Base-by-base conservation (phyloP, 208 protist species). In the Perkinsela sp. region DNA sequence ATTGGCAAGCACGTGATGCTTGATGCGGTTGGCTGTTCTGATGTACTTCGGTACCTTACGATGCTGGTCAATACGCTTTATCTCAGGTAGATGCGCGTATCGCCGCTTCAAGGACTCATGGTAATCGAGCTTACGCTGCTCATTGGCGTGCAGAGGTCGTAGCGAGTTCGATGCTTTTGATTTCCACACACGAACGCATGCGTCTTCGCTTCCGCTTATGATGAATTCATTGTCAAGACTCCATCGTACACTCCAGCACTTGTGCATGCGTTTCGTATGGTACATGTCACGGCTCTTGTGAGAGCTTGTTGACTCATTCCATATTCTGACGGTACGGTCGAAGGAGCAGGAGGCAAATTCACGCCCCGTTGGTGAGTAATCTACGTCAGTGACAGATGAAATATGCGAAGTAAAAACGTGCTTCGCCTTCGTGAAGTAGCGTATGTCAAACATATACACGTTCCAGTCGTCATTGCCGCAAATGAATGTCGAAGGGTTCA, bases 181-280 rank as follows among this genome's bases (percentile, higher is more conserved):
- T 73, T 97, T 97, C 94, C 94, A 97, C 28, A 97, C 69, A 6
- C 95, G 84, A 69, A 98, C 77, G 69, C 96, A 94, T 28, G 91
- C 92, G 74, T 98, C 95, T 67, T 97, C 94, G 70, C 82, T 93
- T 32, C 93, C 94, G 67, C 81, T 93, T 69, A 96, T 83, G 69
- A 98, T 82, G 76, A 90, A 97, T 66, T 78, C 84, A 70, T 85
- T 87, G 73, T 97, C 94, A 0, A 80, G 80, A 28, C 85, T 91
- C 81, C 84, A 97, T 57, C 86, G 83, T 1, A 95, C 83, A 13
- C 83, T 78, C 40, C 82, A 95, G 67, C 95, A 86, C 57, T 80
- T 85, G n/a, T 96, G 89, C 95, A 98, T 98, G 66, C 95, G 91
- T 79, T 96, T 94, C 1, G 94, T 97, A 81, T 97, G 93, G 80